These are phyloP conservation scores for Epichloe glyceriae DNA, from an alignment of 2,329 filamentous ascomycete species.

Conservation along the genomic window DNA sequence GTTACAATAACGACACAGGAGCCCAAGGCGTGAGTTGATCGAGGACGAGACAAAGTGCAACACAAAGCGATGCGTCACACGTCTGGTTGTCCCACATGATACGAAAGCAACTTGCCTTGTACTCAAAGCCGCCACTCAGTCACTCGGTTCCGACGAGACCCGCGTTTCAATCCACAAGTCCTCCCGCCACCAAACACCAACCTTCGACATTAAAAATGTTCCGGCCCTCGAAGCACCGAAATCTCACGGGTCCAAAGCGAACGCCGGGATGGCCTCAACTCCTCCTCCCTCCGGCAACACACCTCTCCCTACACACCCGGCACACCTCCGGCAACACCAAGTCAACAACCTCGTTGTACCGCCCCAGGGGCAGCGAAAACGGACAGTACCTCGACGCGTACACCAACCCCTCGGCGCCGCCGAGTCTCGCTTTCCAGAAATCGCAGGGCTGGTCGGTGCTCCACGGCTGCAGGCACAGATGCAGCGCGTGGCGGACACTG, in stretches of 20 bases:
- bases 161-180: too few relatives aligned
- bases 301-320: background rate
- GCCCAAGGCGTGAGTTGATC: too few relatives aligned
- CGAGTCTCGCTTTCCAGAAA: background rate
- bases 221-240: too few relatives aligned
- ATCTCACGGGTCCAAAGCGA: background rate
- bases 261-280: background rate
- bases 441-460: background rate
- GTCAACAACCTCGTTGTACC: background rate
- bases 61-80: too few relatives aligned
- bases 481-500: background rate
- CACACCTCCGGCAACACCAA: background rate
- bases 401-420: background rate
- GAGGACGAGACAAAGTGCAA: too few relatives aligned
- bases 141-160: too few relatives aligned
- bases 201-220: too few relatives aligned
- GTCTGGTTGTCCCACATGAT: too few relatives aligned
- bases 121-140: too few relatives aligned
- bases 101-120: too few relatives aligned
- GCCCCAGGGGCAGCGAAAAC: background rate
- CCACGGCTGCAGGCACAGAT: background rate
- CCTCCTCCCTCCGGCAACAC: background rate
- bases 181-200: too few relatives aligned
- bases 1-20: conserved; percentile 8
- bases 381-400: background rate